Base-by-base conservation (phyloP, 768 basidiomycete genomes). In the Boletus rubroflammeus region DNA sequence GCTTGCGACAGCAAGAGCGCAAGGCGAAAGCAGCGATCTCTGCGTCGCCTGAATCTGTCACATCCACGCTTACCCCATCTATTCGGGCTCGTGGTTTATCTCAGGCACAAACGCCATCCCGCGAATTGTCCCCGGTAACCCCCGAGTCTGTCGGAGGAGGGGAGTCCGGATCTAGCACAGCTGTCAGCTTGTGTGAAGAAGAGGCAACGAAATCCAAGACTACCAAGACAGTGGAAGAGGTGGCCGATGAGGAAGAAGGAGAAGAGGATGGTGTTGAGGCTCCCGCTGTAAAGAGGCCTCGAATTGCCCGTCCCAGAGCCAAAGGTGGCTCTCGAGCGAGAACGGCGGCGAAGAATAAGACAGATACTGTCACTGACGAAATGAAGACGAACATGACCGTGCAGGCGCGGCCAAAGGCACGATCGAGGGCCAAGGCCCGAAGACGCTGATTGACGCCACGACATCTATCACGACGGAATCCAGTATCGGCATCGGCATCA, bases 81-180 rank as follows among this genome's bases (percentile, higher is more conserved):
- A 49, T 67, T 29, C 60, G 45, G 23, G 47, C 57, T 31, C 57
- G 66, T 3, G 60, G 55, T 10, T 26, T 68, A 10, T 67, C 64
- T 28, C 66, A 51, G 48, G 44, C 55, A 15, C 45, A 47, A 7
- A 69, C 67, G 0, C 45, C 62, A 0, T 69, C 67, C 29, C 63
- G 68, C 2, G 57, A 59, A 38, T 55, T 62, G 52, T 59, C 62
- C 25, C 57, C 64, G 6, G 62, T 54, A 25, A 56, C 57, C 38
- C 54, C 68, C 51, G 69, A 67, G 47, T 67, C 67, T 32, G 35
- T 67, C 42, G 67, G 59, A 17, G 67, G 58, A 10, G 59, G 46
- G 2, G 66, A 66, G 47, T 72, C 68, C 3, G 68, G 64, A 14
- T 72, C 70, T 8, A 70, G 69, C 50, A 70, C 70, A 6, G 70